Percentiles rank a stretch among this genome's conserved stretches.
Evolutionary conservation across 1,284 basidiomycete species (phyloP).

Genomic region (Exobasidium rhododendri): DNA sequence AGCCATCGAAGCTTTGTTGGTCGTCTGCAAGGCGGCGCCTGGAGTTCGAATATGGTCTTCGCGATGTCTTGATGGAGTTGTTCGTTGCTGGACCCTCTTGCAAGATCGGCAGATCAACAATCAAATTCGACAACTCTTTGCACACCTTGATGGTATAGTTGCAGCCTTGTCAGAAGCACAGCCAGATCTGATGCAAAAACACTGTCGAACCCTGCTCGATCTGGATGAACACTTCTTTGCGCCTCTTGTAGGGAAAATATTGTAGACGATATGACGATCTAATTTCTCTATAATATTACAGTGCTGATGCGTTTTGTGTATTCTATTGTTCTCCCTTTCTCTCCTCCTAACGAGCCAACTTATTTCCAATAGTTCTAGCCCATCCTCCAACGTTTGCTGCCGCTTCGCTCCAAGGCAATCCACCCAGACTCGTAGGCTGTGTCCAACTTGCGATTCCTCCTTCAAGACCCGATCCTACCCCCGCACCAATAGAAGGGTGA

Average conservation of each 20-base stretch:
- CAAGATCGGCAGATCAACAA: neutral
- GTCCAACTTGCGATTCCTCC: constrained; percentile 1
- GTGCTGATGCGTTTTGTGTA: too few species aligned
- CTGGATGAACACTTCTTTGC: neutral
- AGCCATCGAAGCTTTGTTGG: neutral
- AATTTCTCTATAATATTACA: too few species aligned
- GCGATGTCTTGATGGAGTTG: neutral
- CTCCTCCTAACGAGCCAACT: neutral
- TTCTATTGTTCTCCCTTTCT: neutral
- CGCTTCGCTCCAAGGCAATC: constrained; percentile 9
- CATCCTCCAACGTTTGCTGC: constrained; percentile 11
- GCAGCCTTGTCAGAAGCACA: neutral
- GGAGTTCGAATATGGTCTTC: neutral
- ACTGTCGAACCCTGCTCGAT: neutral
- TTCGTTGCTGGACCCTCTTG: neutral
- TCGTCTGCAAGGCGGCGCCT: neutral
- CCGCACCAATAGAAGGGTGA: neutral
- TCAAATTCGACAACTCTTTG: neutral
- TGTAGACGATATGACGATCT: too few species aligned
- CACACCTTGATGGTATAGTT: neutral
- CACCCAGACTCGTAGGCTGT: constrained; percentile 2
- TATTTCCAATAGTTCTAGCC: neutral
- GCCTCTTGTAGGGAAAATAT: too few species aligned
- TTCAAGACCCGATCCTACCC: neutral
- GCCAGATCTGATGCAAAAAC: neutral